Evolutionary conservation across 805 yeast genomes (phyloP).

Genomic region (Candida maltosa): DNA sequence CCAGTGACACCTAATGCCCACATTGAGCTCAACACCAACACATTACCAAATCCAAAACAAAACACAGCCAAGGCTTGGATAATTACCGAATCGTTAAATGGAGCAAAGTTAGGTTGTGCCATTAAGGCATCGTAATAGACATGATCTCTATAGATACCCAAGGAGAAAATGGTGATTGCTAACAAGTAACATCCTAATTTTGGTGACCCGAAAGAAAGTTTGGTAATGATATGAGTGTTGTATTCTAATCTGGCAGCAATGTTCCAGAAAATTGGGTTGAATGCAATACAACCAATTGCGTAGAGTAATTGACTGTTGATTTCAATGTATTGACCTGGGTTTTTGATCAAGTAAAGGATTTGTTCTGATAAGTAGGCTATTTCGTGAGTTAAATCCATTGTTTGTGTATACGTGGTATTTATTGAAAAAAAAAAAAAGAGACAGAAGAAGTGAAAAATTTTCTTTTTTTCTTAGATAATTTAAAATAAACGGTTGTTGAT

Average conservation of each 20-base stretch:
- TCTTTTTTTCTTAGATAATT: too few relatives aligned
- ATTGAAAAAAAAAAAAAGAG: neutral
- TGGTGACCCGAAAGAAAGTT: conserved; percentile 59
- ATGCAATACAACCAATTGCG: conserved; percentile 67
- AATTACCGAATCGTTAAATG: conserved; percentile 38
- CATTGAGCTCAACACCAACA: conserved; percentile 83
- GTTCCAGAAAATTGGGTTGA: conserved; percentile 97
- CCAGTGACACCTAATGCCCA: conserved; percentile 92
- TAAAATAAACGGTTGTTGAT: too few relatives aligned
- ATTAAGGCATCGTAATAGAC: conserved; percentile 68
- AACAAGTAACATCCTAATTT: conserved; percentile 79
- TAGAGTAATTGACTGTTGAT: conserved; percentile 18
- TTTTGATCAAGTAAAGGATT: conserved; percentile 15
- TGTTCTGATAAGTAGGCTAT: conserved; percentile 10
- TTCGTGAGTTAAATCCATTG: conserved; percentile 5
- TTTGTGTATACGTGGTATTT: neutral
- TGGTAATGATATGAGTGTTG: conserved; percentile 72
- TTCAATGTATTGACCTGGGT: conserved; percentile 18
- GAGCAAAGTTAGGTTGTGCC: conserved; percentile 64
- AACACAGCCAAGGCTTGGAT: conserved; percentile 52
- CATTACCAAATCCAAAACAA: conserved; percentile 66
- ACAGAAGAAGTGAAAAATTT: too few relatives aligned
- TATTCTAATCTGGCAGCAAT: conserved; percentile 85
- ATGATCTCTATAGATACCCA: conserved; percentile 81
- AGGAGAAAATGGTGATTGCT: conserved; percentile 77